Percentiles rank a stretch among this genome's conserved stretches.
Conservation (phyloP, 129 eudicot species). For the Rutidosis leptorrhynchoides region DNA sequence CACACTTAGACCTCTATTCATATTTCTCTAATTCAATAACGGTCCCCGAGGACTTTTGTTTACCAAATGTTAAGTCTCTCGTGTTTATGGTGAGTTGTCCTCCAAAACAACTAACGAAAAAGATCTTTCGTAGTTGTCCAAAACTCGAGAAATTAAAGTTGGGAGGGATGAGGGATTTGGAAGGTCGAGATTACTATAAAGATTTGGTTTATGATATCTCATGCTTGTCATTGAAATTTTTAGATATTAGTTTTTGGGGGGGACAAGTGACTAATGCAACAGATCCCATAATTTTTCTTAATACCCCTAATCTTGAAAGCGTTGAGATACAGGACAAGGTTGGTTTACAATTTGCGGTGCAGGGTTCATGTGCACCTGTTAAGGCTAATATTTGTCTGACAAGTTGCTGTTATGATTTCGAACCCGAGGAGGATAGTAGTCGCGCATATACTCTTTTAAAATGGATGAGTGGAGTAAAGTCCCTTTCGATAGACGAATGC, state of each 20-base stretch:
- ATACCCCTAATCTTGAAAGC: not conserved
- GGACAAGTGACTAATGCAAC: not conserved
- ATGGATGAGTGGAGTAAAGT: not conserved
- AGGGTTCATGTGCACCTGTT: not conserved
- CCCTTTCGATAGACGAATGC: not conserved
- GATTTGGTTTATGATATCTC: not conserved
- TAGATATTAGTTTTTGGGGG: not conserved
- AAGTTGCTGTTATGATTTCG: not conserved
- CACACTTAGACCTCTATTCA: not conserved
- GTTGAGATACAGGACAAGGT: not conserved
- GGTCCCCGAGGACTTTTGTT: not conserved
- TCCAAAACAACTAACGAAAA: not conserved
- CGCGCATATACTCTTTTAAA: not conserved
- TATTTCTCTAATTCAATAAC: not conserved
- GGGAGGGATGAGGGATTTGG: not conserved
- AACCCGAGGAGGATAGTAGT: not conserved
- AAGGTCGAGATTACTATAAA: not conserved
- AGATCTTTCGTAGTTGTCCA: not conserved
- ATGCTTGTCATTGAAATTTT: not conserved
- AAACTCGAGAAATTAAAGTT: not conserved
- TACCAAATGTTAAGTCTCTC: not conserved
- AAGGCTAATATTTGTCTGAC: not conserved
- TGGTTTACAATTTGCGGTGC: not conserved
- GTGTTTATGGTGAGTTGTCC: not conserved
- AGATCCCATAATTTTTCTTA: not conserved